Evolutionary conservation across 257 asterid genomes (phyloP), one percentile per base, ranked within the genome.

Genomic region (Echium plantagineum): DNA sequence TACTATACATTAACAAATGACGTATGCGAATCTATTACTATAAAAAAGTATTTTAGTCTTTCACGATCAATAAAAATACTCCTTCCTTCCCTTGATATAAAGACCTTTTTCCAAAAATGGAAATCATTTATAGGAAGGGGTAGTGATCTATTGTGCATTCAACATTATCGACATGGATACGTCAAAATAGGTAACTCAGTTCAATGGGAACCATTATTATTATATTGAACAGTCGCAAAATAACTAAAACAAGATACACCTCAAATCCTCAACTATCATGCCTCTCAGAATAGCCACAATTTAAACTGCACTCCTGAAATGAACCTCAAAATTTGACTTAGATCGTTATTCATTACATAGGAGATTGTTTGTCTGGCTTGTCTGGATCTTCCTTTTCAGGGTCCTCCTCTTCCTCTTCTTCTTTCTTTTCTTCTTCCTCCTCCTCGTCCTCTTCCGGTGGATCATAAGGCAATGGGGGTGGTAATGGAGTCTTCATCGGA

Each of bases 401-500:
- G n/a, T 75, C 74, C 59, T 83, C 77, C 48, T 83, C 72, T 52
- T 80, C 94, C 51, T 85, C 88, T 55, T 85, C 85, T 62, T 80
- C 63, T 60, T 76, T 68, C n/a, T n/a, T n/a, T 24, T 85, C 82
- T 73, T 83, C 85, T 2, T 84, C 89, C 13, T 85, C 94, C 58
- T 85, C 90, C 18, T 89, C 97, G 4, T 85, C 94, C 71, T 85
- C 89, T 69, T 80, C 76, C 7, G 72, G 72, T 19, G 77, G 94
- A 64, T 83, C 91, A 20, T 67, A 68, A 5, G 95, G 95, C 81
- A 81, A 71, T 0, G 95, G 91, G 15, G 95, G 89, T 19, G 91
- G 91, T 65, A 83, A 74, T 20, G 95, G 95, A 63, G 97, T 89
- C 75, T 86, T 89, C 94, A 84, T 84, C 10, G 97, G 97, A 71